Base-by-base conservation (phyloP, 768 basidiomycete species). In the Atractiella rhizophila region DNA sequence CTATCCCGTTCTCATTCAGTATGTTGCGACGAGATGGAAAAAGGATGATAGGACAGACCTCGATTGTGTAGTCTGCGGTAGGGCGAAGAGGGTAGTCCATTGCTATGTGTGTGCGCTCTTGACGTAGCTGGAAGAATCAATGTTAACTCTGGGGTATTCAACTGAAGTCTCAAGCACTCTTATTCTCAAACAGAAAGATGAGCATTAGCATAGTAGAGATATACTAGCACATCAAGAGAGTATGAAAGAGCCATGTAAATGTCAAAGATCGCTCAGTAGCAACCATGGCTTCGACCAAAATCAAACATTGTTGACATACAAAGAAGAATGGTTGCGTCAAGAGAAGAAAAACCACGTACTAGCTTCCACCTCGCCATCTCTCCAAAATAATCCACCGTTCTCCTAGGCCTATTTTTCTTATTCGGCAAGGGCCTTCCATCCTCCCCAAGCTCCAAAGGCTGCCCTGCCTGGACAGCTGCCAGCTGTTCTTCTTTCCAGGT, bases 331-430 rank as follows among this genome's bases (percentile, higher is more conserved):
- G 26, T 40, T 21, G 23, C 21, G 31, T 12, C 8, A 37, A n/a
- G 25, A 32, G 21, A 35, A 44, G 25, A n/a, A 33, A 20, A 12
- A 26, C 25, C 9, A 62, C 73, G 44, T 55, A 91, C 85, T 62
- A 82, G 56, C 40, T 66, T 60, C 83, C 80, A 91, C 48, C 83
- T 67, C 13, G 76, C 78, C 60, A 88, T 66, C 2, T 74, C 73
- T 23, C 83, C 85, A 50, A 76, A 76, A 51, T 85, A 96, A 60
- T 96, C 91, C 11, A 96, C 86, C 16, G 91, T 94, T 61, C 83
- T 31, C 35, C 50, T 39, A 2, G 91, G 85, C 46, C 83, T 69
- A 35, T 79, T 85, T 64, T 83, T 86, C 67, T 82, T 88, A 47
- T 76, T 67, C 15, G 71, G 62, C 57, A 77, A 39, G 49, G 32